These are phyloP conservation scores for Talaromyces proteolyticus DNA, from an alignment of 495 filamentous ascomycete species.

Conservation along the genomic window DNA sequence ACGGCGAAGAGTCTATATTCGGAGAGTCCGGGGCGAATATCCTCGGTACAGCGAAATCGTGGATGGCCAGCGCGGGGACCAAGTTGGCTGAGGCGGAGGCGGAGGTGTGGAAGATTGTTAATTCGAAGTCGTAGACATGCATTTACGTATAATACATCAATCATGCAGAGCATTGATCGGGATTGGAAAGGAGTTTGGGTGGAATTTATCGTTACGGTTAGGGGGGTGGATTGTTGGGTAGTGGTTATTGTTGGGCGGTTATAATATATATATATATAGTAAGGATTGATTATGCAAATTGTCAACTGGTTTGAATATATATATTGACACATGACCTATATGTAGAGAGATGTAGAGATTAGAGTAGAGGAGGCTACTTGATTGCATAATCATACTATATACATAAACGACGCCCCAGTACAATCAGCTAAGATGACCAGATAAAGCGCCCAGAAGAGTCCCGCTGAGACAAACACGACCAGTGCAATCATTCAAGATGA, in stretches of 20 bases:
- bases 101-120: conserved; percentile 68
- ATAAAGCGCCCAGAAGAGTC: conserved; percentile 1
- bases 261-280: conserved; percentile 1
- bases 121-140: conserved; percentile 29
- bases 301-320: no score
- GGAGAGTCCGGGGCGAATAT: conserved; percentile 36
- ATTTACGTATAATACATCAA: no score
- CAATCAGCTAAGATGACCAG: conserved; percentile 32
- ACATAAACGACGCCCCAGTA: conserved; percentile 15
- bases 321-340: no score
- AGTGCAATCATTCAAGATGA: conserved; percentile 34
- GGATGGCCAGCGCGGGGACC: conserved; percentile 54
- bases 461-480: conserved; percentile 6
- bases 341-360: no score
- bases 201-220: neutral
- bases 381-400: no score
- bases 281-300: no score
- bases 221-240: neutral
- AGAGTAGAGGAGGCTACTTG: no score
- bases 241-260: neutral
- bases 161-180: no score
- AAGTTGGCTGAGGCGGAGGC: conserved; percentile 58
- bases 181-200: neutral
- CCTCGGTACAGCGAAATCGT: conserved; percentile 51
- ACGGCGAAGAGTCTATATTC: conserved; percentile 15